Evolutionary conservation across 306 rosid species (phyloP).

Genomic region (Vigna nakashimae): DNA sequence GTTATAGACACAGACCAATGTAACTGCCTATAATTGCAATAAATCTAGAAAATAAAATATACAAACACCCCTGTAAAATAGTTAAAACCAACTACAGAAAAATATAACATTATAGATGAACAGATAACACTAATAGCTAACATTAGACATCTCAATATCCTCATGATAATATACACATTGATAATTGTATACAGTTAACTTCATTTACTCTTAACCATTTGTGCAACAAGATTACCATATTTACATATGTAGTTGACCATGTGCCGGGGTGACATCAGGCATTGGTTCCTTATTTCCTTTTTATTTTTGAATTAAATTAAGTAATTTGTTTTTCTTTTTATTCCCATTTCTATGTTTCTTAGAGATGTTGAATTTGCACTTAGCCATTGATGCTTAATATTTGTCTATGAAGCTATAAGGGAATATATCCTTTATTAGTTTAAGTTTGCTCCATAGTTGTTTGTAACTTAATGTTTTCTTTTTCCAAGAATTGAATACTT

Average conservation of each 20-base stretch:
- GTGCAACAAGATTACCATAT: not conserved
- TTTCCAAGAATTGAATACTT: constrained; percentile 10
- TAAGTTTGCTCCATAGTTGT: constrained; percentile 12
- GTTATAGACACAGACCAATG: too few species aligned
- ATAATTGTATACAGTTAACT: not conserved
- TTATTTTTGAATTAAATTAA: not conserved
- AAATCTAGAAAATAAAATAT: too few species aligned
- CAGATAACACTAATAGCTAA: not conserved
- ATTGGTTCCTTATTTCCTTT: not conserved
- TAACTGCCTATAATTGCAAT: too few species aligned
- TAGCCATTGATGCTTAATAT: constrained; percentile 31
- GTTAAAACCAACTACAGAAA: too few species aligned
- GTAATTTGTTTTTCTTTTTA: not conserved
- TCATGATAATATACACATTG: not conserved
- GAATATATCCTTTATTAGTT: not conserved
- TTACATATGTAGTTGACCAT: not conserved
- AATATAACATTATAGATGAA: too few species aligned
- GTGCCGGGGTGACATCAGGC: not conserved
- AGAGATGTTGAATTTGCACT: constrained; percentile 4
- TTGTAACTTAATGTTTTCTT: not conserved
- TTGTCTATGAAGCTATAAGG: constrained; percentile 20
- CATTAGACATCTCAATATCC: not conserved
- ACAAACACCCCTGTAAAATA: too few species aligned
- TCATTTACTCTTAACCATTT: not conserved
- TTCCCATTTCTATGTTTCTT: not conserved